Percentiles rank a stretch among this genome's conserved stretches.
phyloP scores from a whole-genome alignment of 2,329 filamentous ascomycete genomes.

The Sarocladium brachiariae region DNA sequence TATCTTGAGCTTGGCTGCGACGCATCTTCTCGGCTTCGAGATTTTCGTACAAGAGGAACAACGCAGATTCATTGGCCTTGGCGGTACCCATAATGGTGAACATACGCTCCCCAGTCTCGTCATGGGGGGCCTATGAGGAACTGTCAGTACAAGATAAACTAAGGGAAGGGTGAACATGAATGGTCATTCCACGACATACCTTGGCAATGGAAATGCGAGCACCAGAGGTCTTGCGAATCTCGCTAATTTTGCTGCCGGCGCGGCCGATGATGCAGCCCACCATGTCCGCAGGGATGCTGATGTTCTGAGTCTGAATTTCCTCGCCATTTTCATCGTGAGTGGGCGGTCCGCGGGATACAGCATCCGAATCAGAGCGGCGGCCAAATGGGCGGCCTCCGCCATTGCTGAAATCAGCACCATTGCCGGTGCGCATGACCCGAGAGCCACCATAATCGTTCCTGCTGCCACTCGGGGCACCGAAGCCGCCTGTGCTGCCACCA shows the following conservation, averaged over 20 bases:
- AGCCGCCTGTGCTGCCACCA: constrained; percentile 24
- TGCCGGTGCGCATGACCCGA: constrained; percentile 89
- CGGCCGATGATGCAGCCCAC: constrained; percentile 98
- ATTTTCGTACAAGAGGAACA: constrained; percentile 97
- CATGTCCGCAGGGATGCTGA: constrained; percentile 99
- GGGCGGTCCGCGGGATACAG: constrained; percentile 70
- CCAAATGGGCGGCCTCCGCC: constrained; percentile 57
- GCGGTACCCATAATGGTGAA: constrained; percentile 98
- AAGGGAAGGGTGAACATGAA: too few relatives aligned
- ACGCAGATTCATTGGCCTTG: constrained; percentile 87
- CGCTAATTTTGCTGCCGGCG: constrained; percentile 92
- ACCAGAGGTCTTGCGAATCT: constrained; percentile 94
- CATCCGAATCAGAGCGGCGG: constrained; percentile 79
- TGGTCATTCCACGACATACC: too few relatives aligned
- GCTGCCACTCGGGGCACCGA: constrained; percentile 24
- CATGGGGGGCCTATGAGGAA: constrained; percentile 68
- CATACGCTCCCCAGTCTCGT: constrained; percentile 97
- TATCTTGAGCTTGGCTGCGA: constrained; percentile 66
- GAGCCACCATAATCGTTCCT: constrained; percentile 49
- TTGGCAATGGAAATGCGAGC: constrained; percentile 98
- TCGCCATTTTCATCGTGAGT: constrained; percentile 94
- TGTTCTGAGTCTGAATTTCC: constrained; percentile 97
- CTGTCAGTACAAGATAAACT: too few relatives aligned
- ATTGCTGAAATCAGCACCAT: constrained; percentile 96
- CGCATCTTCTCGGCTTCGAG: constrained; percentile 99